Conservation (phyloP, 768 basidiomycete genomes). For the Mycena kentingensis region DNA sequence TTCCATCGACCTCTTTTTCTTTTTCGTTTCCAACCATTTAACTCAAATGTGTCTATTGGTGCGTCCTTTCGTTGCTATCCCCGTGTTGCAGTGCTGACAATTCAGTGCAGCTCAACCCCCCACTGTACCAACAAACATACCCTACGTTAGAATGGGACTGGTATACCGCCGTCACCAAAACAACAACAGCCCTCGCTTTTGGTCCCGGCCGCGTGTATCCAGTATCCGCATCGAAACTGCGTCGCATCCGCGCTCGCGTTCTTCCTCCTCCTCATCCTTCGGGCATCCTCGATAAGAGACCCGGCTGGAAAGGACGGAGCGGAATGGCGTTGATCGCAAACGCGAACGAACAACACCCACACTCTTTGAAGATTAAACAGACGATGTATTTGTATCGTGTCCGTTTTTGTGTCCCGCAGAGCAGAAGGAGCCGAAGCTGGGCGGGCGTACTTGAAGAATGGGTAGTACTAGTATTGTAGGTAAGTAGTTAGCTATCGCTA, state of each 20-base stretch:
- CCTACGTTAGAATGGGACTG: too few species aligned
- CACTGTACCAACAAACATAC: neutral
- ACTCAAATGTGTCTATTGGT: slow-evolving; percentile 9
- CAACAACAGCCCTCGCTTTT: too few species aligned
- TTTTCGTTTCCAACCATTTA: neutral
- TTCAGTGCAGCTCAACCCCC: neutral
- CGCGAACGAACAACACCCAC: neutral
- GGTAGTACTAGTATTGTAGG: too few species aligned
- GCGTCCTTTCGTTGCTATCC: neutral
- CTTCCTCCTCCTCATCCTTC: neutral
- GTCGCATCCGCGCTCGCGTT: too few species aligned
- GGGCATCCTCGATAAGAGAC: neutral
- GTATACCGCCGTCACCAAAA: too few species aligned
- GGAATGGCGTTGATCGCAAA: neutral
- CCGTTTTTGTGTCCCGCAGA: too few species aligned
- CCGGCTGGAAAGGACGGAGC: too few species aligned
- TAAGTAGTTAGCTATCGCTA: too few species aligned
- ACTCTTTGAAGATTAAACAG: neutral
- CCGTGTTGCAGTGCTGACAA: neutral
- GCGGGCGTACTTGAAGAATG: too few species aligned
- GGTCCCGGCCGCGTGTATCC: too few species aligned
- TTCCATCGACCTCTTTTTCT: neutral
- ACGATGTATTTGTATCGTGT: slow-evolving; percentile 1
- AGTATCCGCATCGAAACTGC: too few species aligned
- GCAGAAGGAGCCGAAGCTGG: too few species aligned